Percentiles rank a stretch among this genome's conserved stretches.
Conservation (phyloP, 2,329 filamentous ascomycete species). For the Fusarium humuli region DNA sequence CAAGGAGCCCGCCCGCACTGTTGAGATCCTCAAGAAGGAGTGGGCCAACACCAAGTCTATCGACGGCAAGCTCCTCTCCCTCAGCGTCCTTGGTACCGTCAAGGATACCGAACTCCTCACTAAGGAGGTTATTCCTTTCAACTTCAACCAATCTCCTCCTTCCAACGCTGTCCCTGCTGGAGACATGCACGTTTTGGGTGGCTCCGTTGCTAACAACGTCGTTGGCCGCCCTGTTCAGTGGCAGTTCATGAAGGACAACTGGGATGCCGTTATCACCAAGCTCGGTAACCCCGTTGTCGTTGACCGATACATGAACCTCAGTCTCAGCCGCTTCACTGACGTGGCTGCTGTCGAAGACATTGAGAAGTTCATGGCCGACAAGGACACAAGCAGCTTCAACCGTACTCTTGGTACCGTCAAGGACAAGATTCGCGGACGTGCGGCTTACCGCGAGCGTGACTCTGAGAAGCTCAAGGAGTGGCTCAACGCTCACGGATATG, state of each 20-base stretch:
- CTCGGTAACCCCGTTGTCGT: slow-evolving; percentile 87
- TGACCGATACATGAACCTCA: slow-evolving; percentile 86
- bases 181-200: slow-evolving; percentile 87
- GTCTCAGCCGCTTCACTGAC: slow-evolving; percentile 82
- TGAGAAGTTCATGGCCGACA: slow-evolving; percentile 83
- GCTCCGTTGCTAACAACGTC: slow-evolving; percentile 77
- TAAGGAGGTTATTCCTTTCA: slow-evolving; percentile 76
- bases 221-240: slow-evolving; percentile 81
- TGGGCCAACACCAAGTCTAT: slow-evolving; percentile 85
- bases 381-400: slow-evolving; percentile 88
- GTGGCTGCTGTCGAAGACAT: slow-evolving; percentile 79
- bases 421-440: slow-evolving; percentile 86
- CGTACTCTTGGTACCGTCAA: slow-evolving; percentile 86
- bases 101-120: slow-evolving; percentile 76
- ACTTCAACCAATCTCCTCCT: slow-evolving; percentile 74
- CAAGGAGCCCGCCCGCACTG: slow-evolving; percentile 73
- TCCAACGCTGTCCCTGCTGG: slow-evolving; percentile 79
- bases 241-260: slow-evolving; percentile 87
- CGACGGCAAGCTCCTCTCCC: slow-evolving; percentile 89
- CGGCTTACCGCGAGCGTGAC: slow-evolving; percentile 85
- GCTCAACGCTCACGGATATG: slow-evolving; percentile 68
- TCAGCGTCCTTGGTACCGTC: slow-evolving; percentile 80
- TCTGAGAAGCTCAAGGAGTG: slow-evolving; percentile 79
- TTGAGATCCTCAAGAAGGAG: slow-evolving; percentile 83
- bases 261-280: slow-evolving; percentile 77